Percentiles rank a stretch among this genome's conserved stretches.
Conservation (phyloP, 179 eudicot genomes). For the Camellia oleifera region DNA sequence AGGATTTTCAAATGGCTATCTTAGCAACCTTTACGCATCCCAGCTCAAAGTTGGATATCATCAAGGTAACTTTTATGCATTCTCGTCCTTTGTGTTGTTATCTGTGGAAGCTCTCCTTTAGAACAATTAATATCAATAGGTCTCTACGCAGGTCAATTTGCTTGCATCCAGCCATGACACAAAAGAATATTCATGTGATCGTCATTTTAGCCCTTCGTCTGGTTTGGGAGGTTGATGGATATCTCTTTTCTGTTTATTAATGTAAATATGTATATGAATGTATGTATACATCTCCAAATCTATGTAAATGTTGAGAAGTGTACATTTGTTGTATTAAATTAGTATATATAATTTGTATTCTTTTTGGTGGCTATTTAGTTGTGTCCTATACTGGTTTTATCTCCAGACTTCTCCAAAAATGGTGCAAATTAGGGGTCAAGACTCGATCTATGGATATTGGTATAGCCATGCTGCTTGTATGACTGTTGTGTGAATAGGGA, state of each 20-base stretch:
- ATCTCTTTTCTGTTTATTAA: background rate
- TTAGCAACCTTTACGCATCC: constrained; percentile 32
- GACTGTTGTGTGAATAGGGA: background rate
- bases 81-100: background rate
- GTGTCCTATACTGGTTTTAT: background rate
- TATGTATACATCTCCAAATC: background rate
- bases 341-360: background rate
- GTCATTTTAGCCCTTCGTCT: constrained; percentile 6
- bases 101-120: background rate
- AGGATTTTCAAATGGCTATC: constrained; percentile 43
- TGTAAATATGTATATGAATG: background rate
- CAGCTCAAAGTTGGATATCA: constrained; percentile 32
- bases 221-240: background rate
- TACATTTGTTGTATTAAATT: background rate
- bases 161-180: constrained; percentile 16
- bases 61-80: constrained; percentile 25
- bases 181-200: background rate
- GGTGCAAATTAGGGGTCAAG: background rate
- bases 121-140: background rate
- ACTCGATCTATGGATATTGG: too few relatives aligned
- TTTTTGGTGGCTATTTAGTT: background rate
- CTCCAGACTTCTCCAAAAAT: background rate
- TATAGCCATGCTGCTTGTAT: background rate
- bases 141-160: constrained; percentile 24
- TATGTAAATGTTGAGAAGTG: background rate